Conservation (phyloP, 495 filamentous ascomycete genomes). For the Penicillium lagena region DNA sequence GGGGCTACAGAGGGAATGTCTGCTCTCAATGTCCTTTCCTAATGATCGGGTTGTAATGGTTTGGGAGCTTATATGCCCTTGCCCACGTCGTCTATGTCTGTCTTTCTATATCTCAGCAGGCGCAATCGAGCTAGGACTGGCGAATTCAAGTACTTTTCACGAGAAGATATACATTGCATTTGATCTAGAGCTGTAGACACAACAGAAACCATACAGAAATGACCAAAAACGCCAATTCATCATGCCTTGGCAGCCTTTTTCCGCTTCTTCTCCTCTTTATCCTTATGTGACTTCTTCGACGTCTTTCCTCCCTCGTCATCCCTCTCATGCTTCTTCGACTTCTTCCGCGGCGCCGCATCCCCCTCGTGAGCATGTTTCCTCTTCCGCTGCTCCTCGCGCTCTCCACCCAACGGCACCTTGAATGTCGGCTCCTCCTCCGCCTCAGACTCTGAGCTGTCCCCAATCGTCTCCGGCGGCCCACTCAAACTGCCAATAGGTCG, state of each 20-base stretch:
- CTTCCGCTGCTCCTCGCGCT: slow-evolving; percentile 29
- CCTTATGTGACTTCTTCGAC: slow-evolving; percentile 35
- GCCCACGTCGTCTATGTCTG: no score
- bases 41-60: no score
- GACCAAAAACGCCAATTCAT: slow-evolving; percentile 15
- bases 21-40: no score
- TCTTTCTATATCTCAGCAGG: no score
- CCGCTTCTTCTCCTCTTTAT: slow-evolving; percentile 37
- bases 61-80: no score
- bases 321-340: slow-evolving; percentile 34
- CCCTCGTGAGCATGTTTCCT: slow-evolving; percentile 32
- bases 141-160: background rate
- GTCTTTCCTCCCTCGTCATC: slow-evolving; percentile 22
- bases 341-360: slow-evolving; percentile 28
- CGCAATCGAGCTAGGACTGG: no score
- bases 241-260: slow-evolving; percentile 36
- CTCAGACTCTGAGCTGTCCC: slow-evolving; percentile 42
- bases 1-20: no score
- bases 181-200: background rate
- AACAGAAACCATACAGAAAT: slow-evolving; percentile 2
- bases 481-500: slow-evolving; percentile 45
- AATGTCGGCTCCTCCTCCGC: slow-evolving; percentile 32
- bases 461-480: slow-evolving; percentile 39
- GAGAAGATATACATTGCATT: background rate
- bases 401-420: slow-evolving; percentile 22